Evolutionary conservation across 805 yeast species (phyloP).

Genomic region (Lipomyces sp.): DNA sequence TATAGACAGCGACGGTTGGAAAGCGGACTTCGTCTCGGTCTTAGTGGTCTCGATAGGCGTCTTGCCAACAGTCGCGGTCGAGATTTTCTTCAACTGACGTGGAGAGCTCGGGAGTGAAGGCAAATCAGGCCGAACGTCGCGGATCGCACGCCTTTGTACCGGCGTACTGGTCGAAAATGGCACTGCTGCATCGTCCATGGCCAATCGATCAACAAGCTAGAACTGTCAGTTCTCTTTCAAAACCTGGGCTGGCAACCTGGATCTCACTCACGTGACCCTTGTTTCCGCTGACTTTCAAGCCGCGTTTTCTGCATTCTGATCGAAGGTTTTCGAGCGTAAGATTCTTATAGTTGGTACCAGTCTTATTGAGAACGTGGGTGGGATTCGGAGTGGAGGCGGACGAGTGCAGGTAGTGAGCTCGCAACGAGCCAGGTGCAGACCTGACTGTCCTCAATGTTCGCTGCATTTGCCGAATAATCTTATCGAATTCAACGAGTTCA

Average conservation of each 20-base stretch:
- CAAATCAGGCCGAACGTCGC: background rate
- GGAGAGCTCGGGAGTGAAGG: constrained; percentile 2
- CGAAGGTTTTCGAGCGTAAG: constrained; percentile 34
- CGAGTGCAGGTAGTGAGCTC: constrained; percentile 37
- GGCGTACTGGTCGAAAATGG: constrained; percentile 24
- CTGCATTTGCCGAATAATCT: constrained; percentile 18
- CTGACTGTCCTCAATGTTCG: constrained; percentile 32
- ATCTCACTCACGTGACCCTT: constrained; percentile 28
- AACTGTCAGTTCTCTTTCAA: background rate
- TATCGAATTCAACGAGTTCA: background rate
- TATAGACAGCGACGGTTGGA: background rate
- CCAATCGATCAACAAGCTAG: constrained; percentile 37
- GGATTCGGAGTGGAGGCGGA: constrained; percentile 37
- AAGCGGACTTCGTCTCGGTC: constrained; percentile 10
- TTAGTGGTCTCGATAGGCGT: constrained; percentile 11
- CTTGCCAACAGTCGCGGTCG: constrained; percentile 11
- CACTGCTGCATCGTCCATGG: constrained; percentile 29
- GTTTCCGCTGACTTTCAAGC: constrained; percentile 38
- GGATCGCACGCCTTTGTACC: background rate
- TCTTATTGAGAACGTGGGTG: constrained; percentile 30
- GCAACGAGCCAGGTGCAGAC: constrained; percentile 33
- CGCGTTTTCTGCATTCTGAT: constrained; percentile 37
- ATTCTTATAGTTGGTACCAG: constrained; percentile 26
- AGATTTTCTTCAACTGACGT: constrained; percentile 12
- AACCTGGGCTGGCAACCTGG: too few relatives aligned